Conservation (phyloP, 345 rosid genomes). For the Rubroshorea leprosula region DNA sequence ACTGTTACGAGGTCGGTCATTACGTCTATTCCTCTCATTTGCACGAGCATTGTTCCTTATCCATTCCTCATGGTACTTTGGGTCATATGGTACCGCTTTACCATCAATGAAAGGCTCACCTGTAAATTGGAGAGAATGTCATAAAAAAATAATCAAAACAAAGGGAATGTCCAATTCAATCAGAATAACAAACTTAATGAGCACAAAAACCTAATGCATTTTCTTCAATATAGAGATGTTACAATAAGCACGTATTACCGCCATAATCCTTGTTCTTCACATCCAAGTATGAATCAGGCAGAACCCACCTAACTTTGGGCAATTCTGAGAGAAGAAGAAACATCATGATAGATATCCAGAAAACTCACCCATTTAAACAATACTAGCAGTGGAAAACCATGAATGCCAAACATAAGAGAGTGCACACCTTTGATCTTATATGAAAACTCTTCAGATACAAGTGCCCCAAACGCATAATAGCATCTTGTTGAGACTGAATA, state of each 20-base stretch:
- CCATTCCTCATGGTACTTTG: conserved; percentile 98
- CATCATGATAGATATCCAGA: background rate
- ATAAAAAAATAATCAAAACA: background rate
- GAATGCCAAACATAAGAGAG: background rate
- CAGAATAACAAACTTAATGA: too few species aligned
- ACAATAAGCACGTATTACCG: conserved; percentile 38
- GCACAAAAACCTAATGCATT: too few species aligned
- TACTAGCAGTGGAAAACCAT: background rate
- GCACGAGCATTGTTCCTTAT: conserved; percentile 86
- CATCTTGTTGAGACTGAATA: conserved; percentile 73
- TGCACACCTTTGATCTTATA: conserved; percentile 63
- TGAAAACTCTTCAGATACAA: conserved; percentile 67
- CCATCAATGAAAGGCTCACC: conserved; percentile 97
- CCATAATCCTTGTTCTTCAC: conserved; percentile 91
- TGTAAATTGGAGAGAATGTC: conserved; percentile 17
- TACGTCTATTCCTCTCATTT: conserved; percentile 80
- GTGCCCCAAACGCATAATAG: conserved; percentile 85
- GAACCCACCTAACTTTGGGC: conserved; percentile 89
- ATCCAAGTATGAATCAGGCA: conserved; percentile 94
- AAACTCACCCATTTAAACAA: background rate
- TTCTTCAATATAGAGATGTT: background rate
- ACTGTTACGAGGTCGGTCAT: conserved; percentile 66
- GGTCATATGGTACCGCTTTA: conserved; percentile 91
- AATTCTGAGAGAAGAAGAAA: conserved; percentile 40
- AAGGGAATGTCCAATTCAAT: too few species aligned